Evolutionary conservation across 768 basidiomycete genomes (phyloP).

Genomic region (Austroboletus festivus): DNA sequence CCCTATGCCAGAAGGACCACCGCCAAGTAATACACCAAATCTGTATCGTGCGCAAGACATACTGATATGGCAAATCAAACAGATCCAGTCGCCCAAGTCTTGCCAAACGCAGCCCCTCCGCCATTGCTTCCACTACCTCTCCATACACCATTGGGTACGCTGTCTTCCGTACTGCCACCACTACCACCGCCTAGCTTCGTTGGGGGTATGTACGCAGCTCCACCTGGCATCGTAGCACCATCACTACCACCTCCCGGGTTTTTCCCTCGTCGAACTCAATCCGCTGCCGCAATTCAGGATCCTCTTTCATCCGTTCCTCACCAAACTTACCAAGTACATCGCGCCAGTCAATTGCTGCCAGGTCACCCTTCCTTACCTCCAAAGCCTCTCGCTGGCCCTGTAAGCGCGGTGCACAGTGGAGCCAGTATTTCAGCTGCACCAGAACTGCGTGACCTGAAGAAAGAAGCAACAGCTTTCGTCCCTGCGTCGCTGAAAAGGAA

Average conservation of each 20-base stretch:
- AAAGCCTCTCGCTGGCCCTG: constrained; percentile 44
- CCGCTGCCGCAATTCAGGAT: constrained; percentile 60
- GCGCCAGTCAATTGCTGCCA: constrained; percentile 39
- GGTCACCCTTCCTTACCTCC: constrained; percentile 44
- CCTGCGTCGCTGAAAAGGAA: constrained; percentile 81
- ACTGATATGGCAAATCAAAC: constrained; percentile 1
- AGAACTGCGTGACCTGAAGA: constrained; percentile 88
- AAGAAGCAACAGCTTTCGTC: constrained; percentile 91
- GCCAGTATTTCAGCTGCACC: constrained; percentile 85
- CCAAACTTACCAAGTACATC: constrained; percentile 74
- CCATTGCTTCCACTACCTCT: constrained; percentile 27
- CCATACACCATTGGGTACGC: constrained; percentile 14
- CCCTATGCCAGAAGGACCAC: constrained; percentile 82
- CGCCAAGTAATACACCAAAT: constrained; percentile 47
- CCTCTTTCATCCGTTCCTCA: constrained; percentile 74
- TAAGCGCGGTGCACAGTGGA: constrained; percentile 38
- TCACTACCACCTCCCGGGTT: constrained; percentile 62
- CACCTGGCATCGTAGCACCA: constrained; percentile 23
- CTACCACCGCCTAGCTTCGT: constrained; percentile 11
- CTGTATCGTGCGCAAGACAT: constrained; percentile 1
- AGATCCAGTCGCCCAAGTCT: constrained; percentile 10
- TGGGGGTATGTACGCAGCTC: constrained; percentile 5
- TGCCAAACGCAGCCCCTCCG: not conserved
- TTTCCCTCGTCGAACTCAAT: constrained; percentile 54
- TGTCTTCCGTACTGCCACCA: constrained; percentile 15